Base-by-base conservation (phyloP, 129 eudicot species). In the Flaveria brownii region DNA sequence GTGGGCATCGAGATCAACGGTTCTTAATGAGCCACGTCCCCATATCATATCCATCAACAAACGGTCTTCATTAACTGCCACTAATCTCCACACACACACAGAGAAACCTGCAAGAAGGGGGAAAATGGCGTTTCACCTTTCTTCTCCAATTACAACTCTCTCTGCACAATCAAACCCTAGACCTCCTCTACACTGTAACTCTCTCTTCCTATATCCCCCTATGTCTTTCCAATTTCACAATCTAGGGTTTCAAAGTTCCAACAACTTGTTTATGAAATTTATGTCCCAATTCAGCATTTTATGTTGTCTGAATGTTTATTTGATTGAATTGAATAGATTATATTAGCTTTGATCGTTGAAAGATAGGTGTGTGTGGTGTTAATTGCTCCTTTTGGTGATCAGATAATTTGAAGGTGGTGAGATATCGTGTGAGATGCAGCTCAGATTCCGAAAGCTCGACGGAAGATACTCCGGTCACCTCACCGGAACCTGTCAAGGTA, bases 371-470 rank as follows among this genome's bases (percentile, higher is more conserved):
- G 7, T 36, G 0, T 36, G 41, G 18, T 28, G 33, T 28, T 28
- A 30, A 62, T 62, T 15, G 45, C 33, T 51, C 17, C 17, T 64
- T 76, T 79, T 73, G 36, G 14, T 70, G 61, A 72, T 63, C 81
- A 76, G 81, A 78, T n/a, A 78, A 77, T 70, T 73, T 80, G 76
- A 84, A 77, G 82, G 42, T 36, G 56, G 76, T 61, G 46, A 46
- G 81, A 78, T 57, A 67, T 80, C 85, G 82, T 25, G 91, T 86
- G 77, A 80, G 85, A 72, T 86, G 88, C 20, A 84, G 89, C 85
- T 68, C 43, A 71, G 89, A 86, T 56, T 70, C 86, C 42, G 87
- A 72, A 16, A 84, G 70, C 77, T 75, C 71, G 30, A 72, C 84
- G 51, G 62, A 75, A n/a, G 88, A 77, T 65, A 59, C 45, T 77